Conservation (phyloP, 306 rosid species). For the Vigna hirtella region DNA sequence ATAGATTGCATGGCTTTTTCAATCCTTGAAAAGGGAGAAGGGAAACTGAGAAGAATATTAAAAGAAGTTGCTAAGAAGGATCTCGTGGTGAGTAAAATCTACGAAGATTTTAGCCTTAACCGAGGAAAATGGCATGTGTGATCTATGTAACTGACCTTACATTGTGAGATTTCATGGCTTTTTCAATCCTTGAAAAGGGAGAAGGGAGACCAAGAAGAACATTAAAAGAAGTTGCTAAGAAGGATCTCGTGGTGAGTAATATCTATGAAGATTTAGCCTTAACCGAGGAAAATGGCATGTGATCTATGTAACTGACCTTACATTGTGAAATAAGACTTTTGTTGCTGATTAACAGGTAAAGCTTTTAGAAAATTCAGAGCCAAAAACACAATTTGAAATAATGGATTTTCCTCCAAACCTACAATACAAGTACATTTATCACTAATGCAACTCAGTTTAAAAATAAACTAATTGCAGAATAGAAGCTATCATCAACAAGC, state of each 20-base stretch:
- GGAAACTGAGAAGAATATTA: neutral
- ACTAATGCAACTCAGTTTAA: conserved; percentile 5
- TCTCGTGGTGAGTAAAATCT: neutral
- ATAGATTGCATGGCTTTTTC: neutral
- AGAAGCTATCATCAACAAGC: conserved; percentile 14
- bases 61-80: neutral
- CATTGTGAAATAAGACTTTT: neutral
- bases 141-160: neutral
- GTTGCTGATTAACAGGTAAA: neutral
- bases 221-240: neutral
- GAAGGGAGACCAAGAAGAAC: neutral
- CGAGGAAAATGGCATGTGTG: neutral
- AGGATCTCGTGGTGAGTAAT: neutral
- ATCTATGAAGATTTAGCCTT: neutral
- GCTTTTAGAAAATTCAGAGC: neutral
- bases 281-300: neutral
- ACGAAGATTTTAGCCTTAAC: neutral
- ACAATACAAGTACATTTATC: conserved; percentile 21
- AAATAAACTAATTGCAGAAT: neutral
- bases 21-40: neutral
- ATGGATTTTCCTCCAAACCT: neutral
- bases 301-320: neutral
- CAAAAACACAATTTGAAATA: conserved; percentile 19
- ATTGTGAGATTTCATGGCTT: neutral
- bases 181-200: neutral